Evolutionary conservation across 2,329 filamentous ascomycete species (phyloP).

Genomic region (Exophiala calicioides): DNA sequence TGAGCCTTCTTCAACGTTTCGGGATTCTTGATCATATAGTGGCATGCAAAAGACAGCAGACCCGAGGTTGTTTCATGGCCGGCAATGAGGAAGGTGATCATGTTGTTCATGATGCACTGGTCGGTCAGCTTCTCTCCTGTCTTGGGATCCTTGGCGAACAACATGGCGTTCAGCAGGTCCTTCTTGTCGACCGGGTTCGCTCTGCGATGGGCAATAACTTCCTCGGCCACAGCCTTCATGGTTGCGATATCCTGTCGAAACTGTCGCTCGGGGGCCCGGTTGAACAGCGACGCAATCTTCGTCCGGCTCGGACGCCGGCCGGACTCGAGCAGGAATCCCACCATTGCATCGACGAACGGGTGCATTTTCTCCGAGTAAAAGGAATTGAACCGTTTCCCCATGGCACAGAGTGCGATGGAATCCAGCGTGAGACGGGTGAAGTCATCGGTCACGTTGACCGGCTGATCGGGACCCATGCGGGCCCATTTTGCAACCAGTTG

Average conservation of each 20-base stretch:
- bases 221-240: constrained; percentile 33
- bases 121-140: constrained; percentile 61
- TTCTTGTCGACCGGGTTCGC: constrained; percentile 54
- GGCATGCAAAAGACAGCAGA: constrained; percentile 65
- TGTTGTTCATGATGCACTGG: constrained; percentile 65
- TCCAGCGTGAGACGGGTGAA: constrained; percentile 74
- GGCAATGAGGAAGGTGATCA: constrained; percentile 62
- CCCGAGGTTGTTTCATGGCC: constrained; percentile 72
- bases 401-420: constrained; percentile 69
- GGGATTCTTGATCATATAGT: constrained; percentile 65
- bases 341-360: constrained; percentile 70
- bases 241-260: constrained; percentile 26
- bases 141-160: constrained; percentile 62
- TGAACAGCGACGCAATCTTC: constrained; percentile 42
- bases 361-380: constrained; percentile 70
- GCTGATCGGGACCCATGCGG: constrained; percentile 53
- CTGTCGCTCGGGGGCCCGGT: constrained; percentile 13
- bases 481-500: constrained; percentile 47
- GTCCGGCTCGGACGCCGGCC: constrained; percentile 53
- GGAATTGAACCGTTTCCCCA: constrained; percentile 73
- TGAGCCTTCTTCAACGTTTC: constrained; percentile 62
- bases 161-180: constrained; percentile 62
- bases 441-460: constrained; percentile 64
- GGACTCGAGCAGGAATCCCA: constrained; percentile 60
- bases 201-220: constrained; percentile 60